A percentile compares a stretch with the other conserved stretches of the same genome.
Conservation (phyloP, 371 early-diverging fungal species). For the Choanephora cucurbitarum region DNA sequence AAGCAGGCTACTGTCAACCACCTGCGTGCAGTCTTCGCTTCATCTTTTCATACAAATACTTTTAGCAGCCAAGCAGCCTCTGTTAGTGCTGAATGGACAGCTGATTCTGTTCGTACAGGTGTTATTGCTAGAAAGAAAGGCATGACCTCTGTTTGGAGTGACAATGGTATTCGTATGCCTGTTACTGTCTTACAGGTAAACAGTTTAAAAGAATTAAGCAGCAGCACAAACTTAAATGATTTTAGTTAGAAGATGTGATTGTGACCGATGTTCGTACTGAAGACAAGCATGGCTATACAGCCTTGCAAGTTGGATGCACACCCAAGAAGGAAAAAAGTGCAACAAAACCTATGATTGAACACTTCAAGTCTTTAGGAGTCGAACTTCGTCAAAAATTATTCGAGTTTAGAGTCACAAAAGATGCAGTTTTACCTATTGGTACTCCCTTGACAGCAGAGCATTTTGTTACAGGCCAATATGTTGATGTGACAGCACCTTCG, state of each 20-base stretch:
- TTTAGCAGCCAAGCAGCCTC: conserved; percentile 27
- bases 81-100: conserved; percentile 38
- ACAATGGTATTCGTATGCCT: conserved; percentile 88
- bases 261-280: conserved; percentile 69
- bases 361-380: conserved; percentile 74
- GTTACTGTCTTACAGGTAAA: conserved; percentile 94
- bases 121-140: conserved; percentile 90
- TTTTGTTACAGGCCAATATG: conserved; percentile 93
- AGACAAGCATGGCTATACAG: conserved; percentile 65
- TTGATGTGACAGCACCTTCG: conserved; percentile 87
- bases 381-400: conserved; percentile 74
- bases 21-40: conserved; percentile 22
- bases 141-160: conserved; percentile 94
- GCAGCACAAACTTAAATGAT: too few relatives aligned
- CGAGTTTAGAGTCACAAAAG: conserved; percentile 85
- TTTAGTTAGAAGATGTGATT: conserved; percentile 71
- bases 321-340: conserved; percentile 63
- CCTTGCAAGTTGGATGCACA: conserved; percentile 83
- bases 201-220: too few relatives aligned
- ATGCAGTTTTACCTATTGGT: conserved; percentile 85
- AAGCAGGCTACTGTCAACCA: conserved; percentile 8
- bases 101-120: conserved; percentile 68
- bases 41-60: conserved; percentile 35
- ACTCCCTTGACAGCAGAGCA: conserved; percentile 82
- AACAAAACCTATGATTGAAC: conserved; percentile 71